Conservation (phyloP, 805 yeast genomes). For the Starmerella potacharoeniae region DNA sequence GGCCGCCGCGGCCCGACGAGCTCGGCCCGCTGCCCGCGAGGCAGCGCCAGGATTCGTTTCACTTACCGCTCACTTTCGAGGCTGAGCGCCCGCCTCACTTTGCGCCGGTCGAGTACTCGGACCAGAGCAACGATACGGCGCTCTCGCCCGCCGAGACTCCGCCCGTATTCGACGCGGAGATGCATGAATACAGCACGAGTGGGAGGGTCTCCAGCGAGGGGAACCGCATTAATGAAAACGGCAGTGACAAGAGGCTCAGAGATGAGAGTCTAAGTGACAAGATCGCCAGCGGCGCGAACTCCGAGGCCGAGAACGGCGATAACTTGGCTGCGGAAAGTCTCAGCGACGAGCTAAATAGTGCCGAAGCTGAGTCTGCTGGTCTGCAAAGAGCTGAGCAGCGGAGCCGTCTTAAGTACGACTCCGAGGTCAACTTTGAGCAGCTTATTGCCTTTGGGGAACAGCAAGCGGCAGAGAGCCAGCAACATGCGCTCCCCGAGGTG, state of each 20-base stretch:
- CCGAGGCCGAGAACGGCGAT: too few species aligned
- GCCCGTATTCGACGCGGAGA: too few species aligned
- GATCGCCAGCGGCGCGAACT: neutral
- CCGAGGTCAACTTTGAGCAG: neutral
- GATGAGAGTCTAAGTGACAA: too few species aligned
- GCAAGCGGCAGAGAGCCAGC: neutral
- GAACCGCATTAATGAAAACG: too few species aligned
- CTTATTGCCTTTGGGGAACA: neutral
- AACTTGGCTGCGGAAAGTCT: too few species aligned
- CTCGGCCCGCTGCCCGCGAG: conserved; percentile 1
- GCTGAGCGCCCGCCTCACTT: neutral
- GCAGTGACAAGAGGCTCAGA: too few species aligned
- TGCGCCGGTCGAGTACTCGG: conserved; percentile 1
- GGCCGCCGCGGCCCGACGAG: conserved; percentile 2
- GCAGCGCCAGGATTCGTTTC: neutral
- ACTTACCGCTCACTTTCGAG: neutral
- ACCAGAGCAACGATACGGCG: neutral
- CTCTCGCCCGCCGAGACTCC: too few species aligned
- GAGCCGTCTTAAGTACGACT: neutral
- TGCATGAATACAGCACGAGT: too few species aligned
- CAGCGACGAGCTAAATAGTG: too few species aligned
- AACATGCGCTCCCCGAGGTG: neutral
- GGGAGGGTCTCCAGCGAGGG: too few species aligned
- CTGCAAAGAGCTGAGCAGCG: neutral
- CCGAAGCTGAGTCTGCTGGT: too few species aligned